These are phyloP conservation scores for Backusella westeae DNA, from an alignment of 192 early-diverging fungal species.

Conservation along the genomic window DNA sequence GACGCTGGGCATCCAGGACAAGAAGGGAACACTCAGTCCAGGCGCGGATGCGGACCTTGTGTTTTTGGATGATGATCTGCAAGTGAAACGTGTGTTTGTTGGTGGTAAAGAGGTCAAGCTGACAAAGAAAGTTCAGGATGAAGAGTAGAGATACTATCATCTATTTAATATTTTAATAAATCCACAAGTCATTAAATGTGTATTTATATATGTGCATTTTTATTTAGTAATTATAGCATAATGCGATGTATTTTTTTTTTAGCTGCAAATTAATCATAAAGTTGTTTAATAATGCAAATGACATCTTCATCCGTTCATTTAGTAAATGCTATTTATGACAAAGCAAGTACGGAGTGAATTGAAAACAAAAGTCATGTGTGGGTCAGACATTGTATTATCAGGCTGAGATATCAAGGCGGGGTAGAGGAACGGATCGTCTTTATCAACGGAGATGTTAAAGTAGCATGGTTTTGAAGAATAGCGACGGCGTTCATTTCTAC, in stretches of 20 bases:
- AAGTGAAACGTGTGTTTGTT: slow-evolving; percentile 70
- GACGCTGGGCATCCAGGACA: slow-evolving; percentile 65
- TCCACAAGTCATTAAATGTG: too few relatives aligned
- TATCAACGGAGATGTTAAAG: not conserved
- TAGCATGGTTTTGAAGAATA: not conserved
- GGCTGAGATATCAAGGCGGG: not conserved
- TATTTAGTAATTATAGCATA: too few relatives aligned
- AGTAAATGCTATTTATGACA: not conserved
- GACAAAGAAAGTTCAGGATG: slow-evolving; percentile 24
- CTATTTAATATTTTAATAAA: too few relatives aligned
- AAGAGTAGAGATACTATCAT: slow-evolving; percentile 12
- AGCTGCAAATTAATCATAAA: too few relatives aligned
- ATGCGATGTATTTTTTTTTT: too few relatives aligned
- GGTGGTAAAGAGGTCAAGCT: slow-evolving; percentile 56
- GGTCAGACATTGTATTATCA: not conserved
- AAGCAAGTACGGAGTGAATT: not conserved
- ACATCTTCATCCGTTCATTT: not conserved
- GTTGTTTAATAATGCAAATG: too few relatives aligned
- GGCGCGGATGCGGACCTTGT: slow-evolving; percentile 80
- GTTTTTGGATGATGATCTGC: slow-evolving; percentile 64
- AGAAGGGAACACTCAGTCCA: slow-evolving; percentile 68
- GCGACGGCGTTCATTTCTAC: not conserved
- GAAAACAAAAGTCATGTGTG: not conserved
- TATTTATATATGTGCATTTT: too few relatives aligned
- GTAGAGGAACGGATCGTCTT: not conserved